phyloP scores from a whole-genome alignment of 257 asterid species.

The Nicotiana tabacum region DNA sequence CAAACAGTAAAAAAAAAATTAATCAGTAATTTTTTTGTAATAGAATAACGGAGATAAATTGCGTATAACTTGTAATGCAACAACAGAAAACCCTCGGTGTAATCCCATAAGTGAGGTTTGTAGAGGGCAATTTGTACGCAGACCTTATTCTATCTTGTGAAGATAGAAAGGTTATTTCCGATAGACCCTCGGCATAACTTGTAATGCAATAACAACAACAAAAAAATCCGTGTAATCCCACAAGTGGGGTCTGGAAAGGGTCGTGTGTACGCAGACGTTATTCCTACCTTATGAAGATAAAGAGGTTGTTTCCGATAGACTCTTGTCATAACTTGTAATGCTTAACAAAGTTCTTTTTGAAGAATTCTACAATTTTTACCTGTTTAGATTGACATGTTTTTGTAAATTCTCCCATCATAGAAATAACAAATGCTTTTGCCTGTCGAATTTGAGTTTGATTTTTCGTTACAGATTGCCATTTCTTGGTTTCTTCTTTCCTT shows the following conservation, averaged over 20 bases:
- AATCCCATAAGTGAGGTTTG: fast-evolving
- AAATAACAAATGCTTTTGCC: constrained; percentile 68
- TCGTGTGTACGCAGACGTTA: too few species aligned
- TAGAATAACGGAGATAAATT: background rate
- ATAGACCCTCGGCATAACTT: background rate
- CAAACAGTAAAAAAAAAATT: too few species aligned
- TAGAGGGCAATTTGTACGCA: background rate
- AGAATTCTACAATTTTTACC: constrained; percentile 21
- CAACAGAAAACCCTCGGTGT: background rate
- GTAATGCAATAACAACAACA: background rate
- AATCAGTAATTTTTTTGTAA: background rate
- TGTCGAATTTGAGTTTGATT: constrained; percentile 57
- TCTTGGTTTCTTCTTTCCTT: constrained; percentile 32
- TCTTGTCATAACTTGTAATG: too few species aligned
- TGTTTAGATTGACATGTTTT: constrained; percentile 53
- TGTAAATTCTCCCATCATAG: constrained; percentile 57
- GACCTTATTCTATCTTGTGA: background rate
- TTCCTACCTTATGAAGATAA: too few species aligned
- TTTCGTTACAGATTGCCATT: constrained; percentile 33
- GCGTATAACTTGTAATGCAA: background rate
- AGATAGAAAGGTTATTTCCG: fast-evolving
- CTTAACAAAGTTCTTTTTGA: background rate
- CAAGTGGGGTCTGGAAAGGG: too few species aligned
- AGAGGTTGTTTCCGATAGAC: too few species aligned
- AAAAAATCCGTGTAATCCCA: background rate